Conservation (phyloP, 2,329 filamentous ascomycete genomes). For the Shiraia bambusicola region DNA sequence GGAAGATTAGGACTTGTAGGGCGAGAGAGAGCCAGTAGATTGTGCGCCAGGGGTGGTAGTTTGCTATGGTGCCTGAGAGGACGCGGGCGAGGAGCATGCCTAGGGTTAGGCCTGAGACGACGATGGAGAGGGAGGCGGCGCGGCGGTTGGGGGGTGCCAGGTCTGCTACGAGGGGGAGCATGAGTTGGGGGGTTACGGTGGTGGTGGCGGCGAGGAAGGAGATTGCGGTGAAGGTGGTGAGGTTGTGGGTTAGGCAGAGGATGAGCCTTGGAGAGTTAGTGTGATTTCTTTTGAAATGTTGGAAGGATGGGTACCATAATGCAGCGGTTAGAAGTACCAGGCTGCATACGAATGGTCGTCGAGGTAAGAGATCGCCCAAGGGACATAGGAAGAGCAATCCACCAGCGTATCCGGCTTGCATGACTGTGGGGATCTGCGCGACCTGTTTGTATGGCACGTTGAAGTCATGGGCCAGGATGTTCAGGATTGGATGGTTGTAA, state of each 20-base stretch:
- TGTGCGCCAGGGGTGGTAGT: conserved; percentile 72
- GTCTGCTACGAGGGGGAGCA: conserved; percentile 79
- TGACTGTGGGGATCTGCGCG: conserved; percentile 68
- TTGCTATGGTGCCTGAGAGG: conserved; percentile 71
- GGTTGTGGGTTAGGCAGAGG: conserved; percentile 67
- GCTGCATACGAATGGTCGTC: conserved; percentile 68
- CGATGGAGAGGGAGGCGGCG: conserved; percentile 70
- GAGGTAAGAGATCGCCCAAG: conserved; percentile 67
- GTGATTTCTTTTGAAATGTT: no score
- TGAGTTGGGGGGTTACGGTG: conserved; percentile 72
- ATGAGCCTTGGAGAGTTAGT: conserved; percentile 50
- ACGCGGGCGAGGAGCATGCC: conserved; percentile 76
- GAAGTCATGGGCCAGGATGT: conserved; percentile 72
- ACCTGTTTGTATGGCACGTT: conserved; percentile 68
- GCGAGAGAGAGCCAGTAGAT: conserved; percentile 78
- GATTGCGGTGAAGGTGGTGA: conserved; percentile 65
- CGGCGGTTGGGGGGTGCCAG: conserved; percentile 69
- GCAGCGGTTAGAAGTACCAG: conserved; percentile 69
- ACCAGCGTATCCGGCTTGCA: conserved; percentile 76
- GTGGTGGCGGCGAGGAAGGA: conserved; percentile 75
- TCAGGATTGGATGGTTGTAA: conserved; percentile 78
- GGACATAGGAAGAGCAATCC: conserved; percentile 76
- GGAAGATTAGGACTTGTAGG: conserved; percentile 67
- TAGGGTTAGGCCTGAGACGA: conserved; percentile 72
- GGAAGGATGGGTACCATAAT: conserved; percentile 56